Conservation (phyloP, 148 eudicot species). For the Gaultheria prostrata region DNA sequence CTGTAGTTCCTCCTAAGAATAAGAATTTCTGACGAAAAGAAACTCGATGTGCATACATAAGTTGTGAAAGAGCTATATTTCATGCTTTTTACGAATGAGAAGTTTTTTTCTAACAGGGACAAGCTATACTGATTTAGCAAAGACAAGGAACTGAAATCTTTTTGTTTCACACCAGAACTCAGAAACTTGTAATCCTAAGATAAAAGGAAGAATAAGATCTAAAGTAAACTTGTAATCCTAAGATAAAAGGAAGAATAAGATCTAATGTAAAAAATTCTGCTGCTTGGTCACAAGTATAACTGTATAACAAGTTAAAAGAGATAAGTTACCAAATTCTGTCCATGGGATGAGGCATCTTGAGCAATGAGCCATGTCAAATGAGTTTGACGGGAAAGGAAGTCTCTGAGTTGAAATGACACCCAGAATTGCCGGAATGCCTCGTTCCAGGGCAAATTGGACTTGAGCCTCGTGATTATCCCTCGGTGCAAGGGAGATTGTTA, state of each 20-base stretch:
- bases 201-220: background rate
- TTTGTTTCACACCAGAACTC: background rate
- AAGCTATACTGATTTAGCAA: background rate
- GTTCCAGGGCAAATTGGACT: slow-evolving; percentile 92
- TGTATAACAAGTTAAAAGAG: background rate
- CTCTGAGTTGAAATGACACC: slow-evolving; percentile 81
- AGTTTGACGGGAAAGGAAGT: slow-evolving; percentile 89
- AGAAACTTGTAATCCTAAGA: background rate
- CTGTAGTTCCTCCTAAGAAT: background rate
- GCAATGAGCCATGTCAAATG: slow-evolving; percentile 97
- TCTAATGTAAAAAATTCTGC: background rate
- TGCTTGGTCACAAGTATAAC: background rate
- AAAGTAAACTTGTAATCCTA: background rate
- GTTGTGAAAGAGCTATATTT: background rate
- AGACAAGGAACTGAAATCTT: background rate
- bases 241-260: background rate
- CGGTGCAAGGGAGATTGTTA: slow-evolving; percentile 86
- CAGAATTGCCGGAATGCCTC: slow-evolving; percentile 86
- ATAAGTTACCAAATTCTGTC: slow-evolving; percentile 76
- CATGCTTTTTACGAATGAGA: background rate
- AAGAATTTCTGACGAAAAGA: background rate
- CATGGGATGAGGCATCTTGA: slow-evolving; percentile 95
- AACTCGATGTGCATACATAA: background rate
- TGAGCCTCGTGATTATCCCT: slow-evolving; percentile 95
- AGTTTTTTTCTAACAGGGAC: background rate